A percentile compares a stretch with the other conserved stretches of the same genome.
Evolutionary conservation across 129 eudicot species (phyloP).

Genomic region (Artemisia argyi): DNA sequence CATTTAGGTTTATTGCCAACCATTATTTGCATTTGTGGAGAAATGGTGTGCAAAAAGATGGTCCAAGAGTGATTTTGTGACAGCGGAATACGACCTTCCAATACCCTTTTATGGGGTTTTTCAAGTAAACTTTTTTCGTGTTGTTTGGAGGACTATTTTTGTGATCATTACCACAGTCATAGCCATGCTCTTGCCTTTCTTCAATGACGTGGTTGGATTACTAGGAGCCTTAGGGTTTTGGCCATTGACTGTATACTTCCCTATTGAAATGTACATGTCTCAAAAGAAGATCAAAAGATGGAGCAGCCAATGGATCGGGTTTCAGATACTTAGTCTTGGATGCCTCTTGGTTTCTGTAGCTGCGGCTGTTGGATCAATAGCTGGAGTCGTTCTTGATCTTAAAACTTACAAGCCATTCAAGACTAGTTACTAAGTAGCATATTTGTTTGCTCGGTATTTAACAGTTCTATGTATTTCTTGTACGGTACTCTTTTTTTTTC

Average conservation of each 20-base stretch:
- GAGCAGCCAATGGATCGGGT: conserved; percentile 49
- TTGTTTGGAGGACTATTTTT: conserved; percentile 58
- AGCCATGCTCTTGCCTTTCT: conserved; percentile 73
- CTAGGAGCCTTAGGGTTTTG: conserved; percentile 76
- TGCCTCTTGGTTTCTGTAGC: conserved; percentile 60
- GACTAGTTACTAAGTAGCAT: conserved; percentile 38
- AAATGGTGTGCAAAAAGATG: conserved; percentile 55
- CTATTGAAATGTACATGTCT: conserved; percentile 68
- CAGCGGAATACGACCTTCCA: conserved; percentile 47
- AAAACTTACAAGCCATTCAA: conserved; percentile 56
- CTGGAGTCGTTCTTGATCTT: conserved; percentile 51
- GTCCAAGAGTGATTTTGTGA: conserved; percentile 48
- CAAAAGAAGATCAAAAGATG: conserved; percentile 57
- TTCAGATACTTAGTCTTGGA: conserved; percentile 51
- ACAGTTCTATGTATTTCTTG: neutral
- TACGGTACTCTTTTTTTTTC: neutral
- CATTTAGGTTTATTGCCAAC: conserved; percentile 59
- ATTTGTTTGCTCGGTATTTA: neutral
- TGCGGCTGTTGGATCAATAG: conserved; percentile 67
- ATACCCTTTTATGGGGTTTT: conserved; percentile 46
- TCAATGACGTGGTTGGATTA: conserved; percentile 67
- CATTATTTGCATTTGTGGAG: conserved; percentile 64
- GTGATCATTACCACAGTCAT: conserved; percentile 45
- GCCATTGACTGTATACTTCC: conserved; percentile 73
- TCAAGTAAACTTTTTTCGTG: conserved; percentile 56